These are phyloP conservation scores for Monilinia aucupariae DNA, from an alignment of 2,329 filamentous ascomycete species.

Conservation along the genomic window DNA sequence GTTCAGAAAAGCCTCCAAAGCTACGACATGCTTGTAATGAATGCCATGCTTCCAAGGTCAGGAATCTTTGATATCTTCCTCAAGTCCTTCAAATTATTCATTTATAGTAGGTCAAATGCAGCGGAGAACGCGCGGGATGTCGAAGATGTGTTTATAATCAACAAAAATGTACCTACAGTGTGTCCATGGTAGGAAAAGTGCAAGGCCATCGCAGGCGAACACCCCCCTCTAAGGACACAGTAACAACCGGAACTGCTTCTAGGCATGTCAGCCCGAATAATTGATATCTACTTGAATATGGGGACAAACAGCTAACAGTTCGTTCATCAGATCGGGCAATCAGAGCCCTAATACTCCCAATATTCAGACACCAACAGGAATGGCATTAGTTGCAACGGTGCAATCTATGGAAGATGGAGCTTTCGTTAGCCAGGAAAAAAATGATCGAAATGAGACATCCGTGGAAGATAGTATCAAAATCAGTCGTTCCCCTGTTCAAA, in stretches of 20 bases:
- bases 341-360: not conserved
- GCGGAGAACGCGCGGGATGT: constrained; percentile 12
- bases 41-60: constrained; percentile 15
- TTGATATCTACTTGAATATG: not conserved
- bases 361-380: not conserved
- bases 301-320: not conserved
- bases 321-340: not conserved
- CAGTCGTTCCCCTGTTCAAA: not conserved
- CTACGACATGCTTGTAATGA: constrained; percentile 15
- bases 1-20: constrained; percentile 10
- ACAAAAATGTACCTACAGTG: constrained; percentile 12
- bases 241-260: not conserved
- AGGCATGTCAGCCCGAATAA: not conserved
- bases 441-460: not conserved
- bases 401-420: not conserved
- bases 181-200: constrained; percentile 16
- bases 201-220: constrained; percentile 3
- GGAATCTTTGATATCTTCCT: not conserved
- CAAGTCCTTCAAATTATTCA: not conserved
- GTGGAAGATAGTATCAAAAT: not conserved
- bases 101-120: constrained; percentile 11
- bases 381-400: not conserved
- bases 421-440: not conserved
- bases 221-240: not conserved
- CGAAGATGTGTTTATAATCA: constrained; percentile 10